Evolutionary conservation across 1,284 basidiomycete genomes (phyloP), one percentile per base, ranked within the genome.

Genomic region (Ustilago trichophora): DNA sequence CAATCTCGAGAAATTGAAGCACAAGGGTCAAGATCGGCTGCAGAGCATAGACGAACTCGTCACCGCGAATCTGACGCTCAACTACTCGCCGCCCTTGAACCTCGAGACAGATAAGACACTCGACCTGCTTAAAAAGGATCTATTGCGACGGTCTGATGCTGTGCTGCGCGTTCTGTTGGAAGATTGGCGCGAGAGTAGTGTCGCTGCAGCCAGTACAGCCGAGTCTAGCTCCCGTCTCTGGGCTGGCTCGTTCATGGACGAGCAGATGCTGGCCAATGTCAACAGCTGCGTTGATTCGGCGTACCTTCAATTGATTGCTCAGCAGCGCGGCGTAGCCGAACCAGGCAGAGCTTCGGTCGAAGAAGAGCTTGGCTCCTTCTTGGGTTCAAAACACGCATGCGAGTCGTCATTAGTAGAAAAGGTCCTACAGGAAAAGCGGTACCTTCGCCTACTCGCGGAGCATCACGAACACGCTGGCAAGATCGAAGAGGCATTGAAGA

Each of bases 81-180:
- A 76, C 40, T 79, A 80, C 34, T 51, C 48, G 2, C 73, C 76
- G 7, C 62, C 58, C 0, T 26, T 77, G 36, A 45, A 67, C 4
- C 25, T 60, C 7, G 22, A 45, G 4, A 25, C 37, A 13, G 66
- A 75, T 31, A 47, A 50, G 3, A 24, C 31, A 15, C 64, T 80
- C 6, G 11, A 22, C 3, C 38, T 32, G 35, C 52, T 62, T 18
- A 49, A 16, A 10, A 4, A 22, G 10, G 16, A 45, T 7, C 38
- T 62, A 11, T 6, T 44, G 15, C 25, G 19, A 6, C 41, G 73
- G 15, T 60, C 75, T 4, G 50, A 59, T 12, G 43, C 41, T 1
- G 64, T 80, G 68, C 48, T 76, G 21, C 60, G 44, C 31, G n/a
- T 13, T 4, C 33, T 58, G 8, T 18, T 69, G 26, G 36, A 53